phyloP scores from a whole-genome alignment of 768 basidiomycete genomes.

The Amanita rimosa region DNA sequence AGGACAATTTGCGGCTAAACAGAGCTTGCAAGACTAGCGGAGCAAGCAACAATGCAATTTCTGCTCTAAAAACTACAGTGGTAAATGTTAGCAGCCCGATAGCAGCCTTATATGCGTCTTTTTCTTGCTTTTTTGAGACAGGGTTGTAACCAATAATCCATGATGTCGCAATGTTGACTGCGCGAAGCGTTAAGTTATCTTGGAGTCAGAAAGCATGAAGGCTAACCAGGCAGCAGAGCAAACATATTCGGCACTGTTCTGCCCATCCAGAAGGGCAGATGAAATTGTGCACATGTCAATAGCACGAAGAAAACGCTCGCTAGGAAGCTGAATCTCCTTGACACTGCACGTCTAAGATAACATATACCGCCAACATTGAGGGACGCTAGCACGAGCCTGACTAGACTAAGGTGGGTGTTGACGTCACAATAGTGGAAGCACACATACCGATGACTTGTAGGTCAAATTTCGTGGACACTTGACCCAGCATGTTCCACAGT shows the following conservation, averaged over 20 bases:
- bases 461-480: slow-evolving; percentile 46
- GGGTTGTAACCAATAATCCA: slow-evolving; percentile 10
- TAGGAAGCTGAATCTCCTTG: slow-evolving; percentile 48
- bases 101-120: slow-evolving; percentile 23
- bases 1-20: slow-evolving; percentile 25
- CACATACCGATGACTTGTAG: slow-evolving; percentile 60
- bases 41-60: slow-evolving; percentile 57
- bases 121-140: slow-evolving; percentile 26
- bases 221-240: slow-evolving; percentile 65
- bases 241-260: slow-evolving; percentile 94
- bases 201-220: not conserved
- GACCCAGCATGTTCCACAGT: slow-evolving; percentile 27
- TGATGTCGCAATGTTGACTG: slow-evolving; percentile 2
- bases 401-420: slow-evolving; percentile 24
- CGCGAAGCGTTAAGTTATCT: not conserved
- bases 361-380: slow-evolving; percentile 53
- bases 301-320: slow-evolving; percentile 52
- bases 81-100: slow-evolving; percentile 56
- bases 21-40: slow-evolving; percentile 50
- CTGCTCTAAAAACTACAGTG: slow-evolving; percentile 68
- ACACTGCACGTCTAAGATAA: slow-evolving; percentile 51
- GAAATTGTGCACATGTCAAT: slow-evolving; percentile 78
- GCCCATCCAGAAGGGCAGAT: slow-evolving; percentile 88
- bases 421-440: not conserved
- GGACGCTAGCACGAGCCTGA: slow-evolving; percentile 60